Percentiles rank a stretch among this genome's conserved stretches.
Conservation (phyloP, 352 stramenopile species). For the Phytophthora sp. region DNA sequence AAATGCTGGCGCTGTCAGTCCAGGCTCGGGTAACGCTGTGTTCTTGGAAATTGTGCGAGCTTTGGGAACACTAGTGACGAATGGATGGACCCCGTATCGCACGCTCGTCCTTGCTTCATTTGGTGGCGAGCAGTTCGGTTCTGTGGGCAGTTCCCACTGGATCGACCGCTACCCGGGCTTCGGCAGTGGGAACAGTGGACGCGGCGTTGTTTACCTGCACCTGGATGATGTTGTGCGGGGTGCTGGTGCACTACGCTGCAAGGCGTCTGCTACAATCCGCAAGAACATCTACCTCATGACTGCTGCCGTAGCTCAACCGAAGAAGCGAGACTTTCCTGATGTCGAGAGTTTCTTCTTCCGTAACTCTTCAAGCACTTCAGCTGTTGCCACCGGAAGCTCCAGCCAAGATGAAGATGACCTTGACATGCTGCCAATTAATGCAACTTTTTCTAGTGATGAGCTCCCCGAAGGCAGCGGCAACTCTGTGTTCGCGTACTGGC, state of each 20-base stretch:
- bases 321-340: conserved; percentile 46
- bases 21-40: conserved; percentile 79
- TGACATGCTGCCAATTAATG: conserved; percentile 64
- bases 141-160: conserved; percentile 83
- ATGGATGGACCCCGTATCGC: conserved; percentile 79
- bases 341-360: conserved; percentile 59
- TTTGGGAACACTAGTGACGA: conserved; percentile 63
- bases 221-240: conserved; percentile 76
- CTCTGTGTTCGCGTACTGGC: conserved; percentile 80
- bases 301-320: conserved; percentile 69
- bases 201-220: conserved; percentile 78
- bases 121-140: conserved; percentile 80
- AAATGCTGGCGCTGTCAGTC: conserved; percentile 65
- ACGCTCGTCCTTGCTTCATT: conserved; percentile 82
- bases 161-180: conserved; percentile 73
- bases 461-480: conserved; percentile 56
- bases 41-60: conserved; percentile 75
- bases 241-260: conserved; percentile 63
- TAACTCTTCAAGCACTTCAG: conserved; percentile 14
- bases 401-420: conserved; percentile 42
- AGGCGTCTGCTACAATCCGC: conserved; percentile 71
- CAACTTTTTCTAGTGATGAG: conserved; percentile 68
- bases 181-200: conserved; percentile 54
- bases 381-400: conserved; percentile 16
- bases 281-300: conserved; percentile 83